Conservation (phyloP, 345 rosid genomes). For the Rhodamnia rubescens region DNA sequence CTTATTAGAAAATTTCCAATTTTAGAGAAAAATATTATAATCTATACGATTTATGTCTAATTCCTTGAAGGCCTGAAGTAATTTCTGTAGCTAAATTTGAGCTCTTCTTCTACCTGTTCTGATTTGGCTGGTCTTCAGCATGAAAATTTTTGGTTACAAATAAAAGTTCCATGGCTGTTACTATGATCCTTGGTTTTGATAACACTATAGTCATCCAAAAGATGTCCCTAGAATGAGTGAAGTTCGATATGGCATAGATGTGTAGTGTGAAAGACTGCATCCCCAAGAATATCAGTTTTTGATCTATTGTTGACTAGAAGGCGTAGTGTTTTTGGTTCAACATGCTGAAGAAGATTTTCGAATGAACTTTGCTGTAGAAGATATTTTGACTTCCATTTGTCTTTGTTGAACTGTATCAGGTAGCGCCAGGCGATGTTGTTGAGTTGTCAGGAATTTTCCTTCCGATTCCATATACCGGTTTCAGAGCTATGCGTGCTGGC, state of each 20-base stretch:
- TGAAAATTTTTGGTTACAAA: neutral
- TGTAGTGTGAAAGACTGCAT: neutral
- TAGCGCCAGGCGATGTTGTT: slow-evolving; percentile 92
- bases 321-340: neutral
- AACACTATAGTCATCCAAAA: neutral
- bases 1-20: neutral
- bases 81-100: neutral
- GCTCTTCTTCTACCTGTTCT: neutral
- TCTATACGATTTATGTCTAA: neutral
- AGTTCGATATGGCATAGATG: neutral
- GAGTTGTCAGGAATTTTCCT: slow-evolving; percentile 97
- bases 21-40: neutral
- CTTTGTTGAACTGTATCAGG: slow-evolving; percentile 26
- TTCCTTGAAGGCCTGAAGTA: neutral
- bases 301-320: neutral
- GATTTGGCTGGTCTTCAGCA: neutral
- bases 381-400: neutral
- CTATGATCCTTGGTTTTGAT: neutral
- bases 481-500: slow-evolving; percentile 96
- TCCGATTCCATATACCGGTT: slow-evolving; percentile 91
- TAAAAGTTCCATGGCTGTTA: neutral
- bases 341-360: neutral
- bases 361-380: neutral
- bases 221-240: neutral
- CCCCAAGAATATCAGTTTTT: neutral